Evolutionary conservation across 768 basidiomycete genomes (phyloP), one percentile per base, ranked within the genome.

Genomic region (Hericium erinaceus): DNA sequence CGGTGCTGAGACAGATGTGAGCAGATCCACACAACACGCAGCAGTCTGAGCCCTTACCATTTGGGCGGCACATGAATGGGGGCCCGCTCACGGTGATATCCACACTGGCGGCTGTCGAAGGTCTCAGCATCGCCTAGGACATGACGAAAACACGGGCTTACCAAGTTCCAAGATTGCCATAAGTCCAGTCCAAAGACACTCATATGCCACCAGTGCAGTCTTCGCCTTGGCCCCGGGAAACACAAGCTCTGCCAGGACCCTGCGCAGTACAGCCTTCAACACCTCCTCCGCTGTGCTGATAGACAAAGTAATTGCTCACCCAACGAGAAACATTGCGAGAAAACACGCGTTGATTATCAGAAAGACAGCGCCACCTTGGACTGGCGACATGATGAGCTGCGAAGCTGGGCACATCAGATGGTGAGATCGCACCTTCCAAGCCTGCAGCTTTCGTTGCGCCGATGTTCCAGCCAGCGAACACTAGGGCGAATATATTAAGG

Each of bases 151-250:
- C 13, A 20, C 2, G 12, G 2, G 61, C 76, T 58, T 58, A 81
- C 83, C 78, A 28, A 81, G 70, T 57, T 84, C 78, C 39, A 82
- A 67, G 3, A 77, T 54, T 55, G 77, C 74, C 61, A 81, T 65
- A 12, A 78, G 56, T 6, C 69, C 74, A 13, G 80, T 75, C 83
- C 84, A 87, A 16, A 59, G 64, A 61, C 80, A 83, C 64, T 87
- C 85, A 37, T 79, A 67, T 48, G 73, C 64, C 39, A 81, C 74
- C 18, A 69, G 69, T 13, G 78, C 74, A 18, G 75, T 74, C 55
- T 65, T 28, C 40, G 39, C 37, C 28, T 33, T 15, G 33, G 33
- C 33, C 33, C 7, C 33, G 11, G 52, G 39, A 13, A 39, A 39
- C 20, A 75, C 52, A 4, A 54, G 18, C 28, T 54, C 52, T 15